Evolutionary conservation across 768 basidiomycete genomes (phyloP), one percentile per base, ranked within the genome.

Genomic region (Serendipita sp.): DNA sequence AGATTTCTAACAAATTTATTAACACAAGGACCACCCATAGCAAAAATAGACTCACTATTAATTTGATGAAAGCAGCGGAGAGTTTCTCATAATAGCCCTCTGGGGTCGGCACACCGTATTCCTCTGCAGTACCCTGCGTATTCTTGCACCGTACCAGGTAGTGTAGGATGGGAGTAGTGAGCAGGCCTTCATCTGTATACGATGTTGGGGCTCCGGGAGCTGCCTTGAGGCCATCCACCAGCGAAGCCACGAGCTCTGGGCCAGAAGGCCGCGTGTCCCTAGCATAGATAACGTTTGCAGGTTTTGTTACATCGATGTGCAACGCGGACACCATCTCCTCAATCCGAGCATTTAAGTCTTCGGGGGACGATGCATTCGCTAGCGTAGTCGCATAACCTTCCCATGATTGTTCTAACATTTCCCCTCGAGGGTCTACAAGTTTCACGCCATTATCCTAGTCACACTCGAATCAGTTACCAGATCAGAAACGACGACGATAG

Each of bases 401-500:
- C 96, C 96, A 99, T 42, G 88, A 79, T 1, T 86, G 76, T 70
- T 96, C 89, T 9, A 99, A 80, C 96, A 99, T 99, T 73, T 99
- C 95, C 22, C 96, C 96, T 14, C 82, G 84, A 22, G 96, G 91
- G 75, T 99, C 96, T 42, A 99, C 92, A 42, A 99, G 81, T 74
- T 99, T 99, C 66, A 97, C 96, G 30, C 96, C 96, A 71, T 99
- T 99, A 72, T 99, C 96, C 92, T 96, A 42, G 33, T 50, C 22
- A 13, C 4, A n/a, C n/a, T n/a, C n/a, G n/a, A n/a, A n/a, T n/a
- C n/a, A n/a, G n/a, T n/a, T n/a, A n/a, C n/a, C n/a, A n/a, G n/a
- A n/a, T n/a, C n/a, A n/a, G n/a, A n/a, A n/a, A n/a, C n/a, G n/a
- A n/a, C n/a, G n/a, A n/a, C n/a, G n/a, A n/a, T n/a, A n/a, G n/a